Evolutionary conservation across 768 basidiomycete genomes (phyloP), one percentile per base, ranked within the genome.

Genomic region (Serpula lacrymans): DNA sequence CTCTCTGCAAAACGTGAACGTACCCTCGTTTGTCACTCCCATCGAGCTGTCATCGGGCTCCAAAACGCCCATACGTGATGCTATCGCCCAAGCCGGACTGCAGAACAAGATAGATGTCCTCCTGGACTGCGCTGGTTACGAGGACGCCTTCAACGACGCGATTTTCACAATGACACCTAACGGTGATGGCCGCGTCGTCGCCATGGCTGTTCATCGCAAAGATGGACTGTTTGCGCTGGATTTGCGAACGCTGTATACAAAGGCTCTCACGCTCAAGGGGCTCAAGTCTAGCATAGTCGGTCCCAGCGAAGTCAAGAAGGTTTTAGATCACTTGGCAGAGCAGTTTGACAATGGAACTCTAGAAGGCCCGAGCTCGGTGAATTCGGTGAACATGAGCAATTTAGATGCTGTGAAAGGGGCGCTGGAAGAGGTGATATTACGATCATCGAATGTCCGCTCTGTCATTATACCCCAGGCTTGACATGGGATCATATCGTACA

Each of bases 181-280:
- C 2, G 60, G 60, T 7, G 48, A 62, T 5, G 63, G 64, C 0
- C 60, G 63, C 7, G 64, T 54, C 5, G 55, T 63, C 26, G 58
- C 62, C 6, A 63, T 63, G 62, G 64, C 62, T 11, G 62, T 54
- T 1, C 62, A 63, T 23, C 47, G 64, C 8, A 53, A 57, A 17
- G 62, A 63, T 9, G 58, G 58, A 20, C 6, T 57, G 38, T 63
- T 63, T 37, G 51, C 55, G 0, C 31, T 63, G 34, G 33, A 60
- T 29, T n/a, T 65, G 49, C 62, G 62, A 9, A 46, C 58, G 1
- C 56, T 64, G 29, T 62, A 62, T 30, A 52, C 52, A n/a, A 59
- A 59, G 23, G 48, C 52, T 7, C 18, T 63, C 28, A 58, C 60
- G 1, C 45, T 63, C 41, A 63, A 52, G 37, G 61, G 61, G 1